Evolutionary conservation across 2,329 filamentous ascomycete genomes (phyloP).

Genomic region (Aspergillus neotritici): DNA sequence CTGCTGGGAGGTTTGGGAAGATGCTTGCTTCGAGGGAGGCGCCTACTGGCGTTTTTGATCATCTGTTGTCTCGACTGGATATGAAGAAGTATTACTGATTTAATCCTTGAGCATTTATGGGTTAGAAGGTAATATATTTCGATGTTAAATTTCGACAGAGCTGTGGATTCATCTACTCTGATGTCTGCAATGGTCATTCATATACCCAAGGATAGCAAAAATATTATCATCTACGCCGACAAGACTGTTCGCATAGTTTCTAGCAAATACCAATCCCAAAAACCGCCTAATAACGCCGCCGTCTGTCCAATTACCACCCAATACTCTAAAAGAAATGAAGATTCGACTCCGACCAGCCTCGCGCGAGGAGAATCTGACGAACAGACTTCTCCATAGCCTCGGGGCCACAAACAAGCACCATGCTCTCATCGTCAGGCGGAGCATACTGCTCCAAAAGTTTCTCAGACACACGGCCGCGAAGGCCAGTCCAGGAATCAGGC

Average conservation of each 20-base stretch:
- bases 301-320: not conserved
- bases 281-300: not conserved
- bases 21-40: slow-evolving; percentile 29
- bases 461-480: slow-evolving; percentile 60
- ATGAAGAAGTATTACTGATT: slow-evolving; percentile 61
- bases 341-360: slow-evolving; percentile 69
- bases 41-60: slow-evolving; percentile 58
- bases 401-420: slow-evolving; percentile 78
- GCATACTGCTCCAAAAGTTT: slow-evolving; percentile 57
- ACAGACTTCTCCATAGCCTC: slow-evolving; percentile 65
- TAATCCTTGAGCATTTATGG: no score
- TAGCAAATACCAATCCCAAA: not conserved
- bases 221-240: no score
- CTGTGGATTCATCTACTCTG: no score
- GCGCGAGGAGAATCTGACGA: slow-evolving; percentile 49
- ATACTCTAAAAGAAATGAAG: slow-evolving; percentile 64
- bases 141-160: no score
- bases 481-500: slow-evolving; percentile 60
- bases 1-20: slow-evolving; percentile 20
- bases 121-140: no score
- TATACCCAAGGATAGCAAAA: no score
- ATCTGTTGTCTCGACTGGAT: slow-evolving; percentile 64
- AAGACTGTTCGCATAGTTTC: no score
- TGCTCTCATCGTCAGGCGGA: slow-evolving; percentile 42
- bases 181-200: no score